phyloP scores from a whole-genome alignment of 345 rosid genomes.

The Camelina laxa region DNA sequence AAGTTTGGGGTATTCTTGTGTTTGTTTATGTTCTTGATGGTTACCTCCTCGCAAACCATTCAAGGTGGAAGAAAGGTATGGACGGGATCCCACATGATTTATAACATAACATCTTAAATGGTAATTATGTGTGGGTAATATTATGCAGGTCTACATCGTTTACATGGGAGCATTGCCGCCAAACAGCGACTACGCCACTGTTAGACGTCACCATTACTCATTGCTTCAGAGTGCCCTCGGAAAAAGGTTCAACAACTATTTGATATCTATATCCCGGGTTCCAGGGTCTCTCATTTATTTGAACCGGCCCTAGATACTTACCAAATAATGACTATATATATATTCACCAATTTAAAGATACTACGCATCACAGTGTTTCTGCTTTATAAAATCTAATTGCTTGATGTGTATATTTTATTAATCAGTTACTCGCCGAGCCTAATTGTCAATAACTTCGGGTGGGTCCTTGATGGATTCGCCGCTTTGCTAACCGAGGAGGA shows the following conservation, averaged over 20 bases:
- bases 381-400: not conserved
- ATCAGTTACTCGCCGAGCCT: conserved; percentile 31
- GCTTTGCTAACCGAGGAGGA: conserved; percentile 41
- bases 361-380: not conserved
- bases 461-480: conserved; percentile 27
- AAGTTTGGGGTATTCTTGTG: not conserved
- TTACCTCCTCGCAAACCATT: not conserved
- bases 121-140: not conserved
- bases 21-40: not conserved
- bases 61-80: not conserved
- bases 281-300: not conserved
- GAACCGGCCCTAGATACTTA: not conserved
- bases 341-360: no score
- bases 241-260: no score
- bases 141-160: conserved; percentile 26
- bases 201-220: conserved; percentile 11
- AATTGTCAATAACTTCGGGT: conserved; percentile 22
- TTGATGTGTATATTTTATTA: conserved; percentile 1
- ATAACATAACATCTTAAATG: not conserved
- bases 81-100: no score
- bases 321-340: no score
- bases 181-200: not conserved
- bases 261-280: no score
- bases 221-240: conserved; percentile 24
- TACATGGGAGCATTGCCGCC: conserved; percentile 29